Evolutionary conservation across 805 yeast genomes (phyloP), one percentile per base, ranked within the genome.

Genomic region (Candida awuae): DNA sequence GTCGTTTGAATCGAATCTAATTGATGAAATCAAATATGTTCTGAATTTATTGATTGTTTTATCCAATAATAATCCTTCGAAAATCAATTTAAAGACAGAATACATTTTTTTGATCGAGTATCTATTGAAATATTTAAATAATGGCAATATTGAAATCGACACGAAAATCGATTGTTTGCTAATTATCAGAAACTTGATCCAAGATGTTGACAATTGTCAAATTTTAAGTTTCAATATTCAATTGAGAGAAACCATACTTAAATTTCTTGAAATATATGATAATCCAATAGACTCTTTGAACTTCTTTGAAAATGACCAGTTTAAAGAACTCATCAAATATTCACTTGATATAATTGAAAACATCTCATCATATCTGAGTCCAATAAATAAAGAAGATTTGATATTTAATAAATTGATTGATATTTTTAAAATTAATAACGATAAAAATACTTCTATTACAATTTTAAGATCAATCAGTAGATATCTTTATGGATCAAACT

Each of bases 201-300:
- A 90, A 55, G 95, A 87, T 56, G 71, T 83, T 10, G 81, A 73
- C 32, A 83, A 85, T 52, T 92, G 94, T 30, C 86, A 83, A 55
- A 68, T 80, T 53, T 62, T 92, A 45, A 82, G 90, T 1, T 66
- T 71, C 50, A 64, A 70, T 41, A 59, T 62, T 16, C 41, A 40
- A 29, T 45, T 59, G 10, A 50, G 49, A 35, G 57, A 56, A 29
- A 53, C 59, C 15, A 67, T 83, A 32, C 71, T 73, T 43, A 62
- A 61, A 33, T 68, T 77, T 6, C 63, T 84, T 42, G 63, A 58
- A 25, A 48, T 48, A 29, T 36, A 54, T 41, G 43, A 65, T 48
- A 14, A 31, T 14, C 32, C 45, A 3, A 32, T 39, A 12, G 37
- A 41, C n/a, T 29, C 37, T 37, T 27, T 34, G 25, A 34, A 39